Conservation (phyloP, 208 protist species). For the Tetramitus jugosus region DNA sequence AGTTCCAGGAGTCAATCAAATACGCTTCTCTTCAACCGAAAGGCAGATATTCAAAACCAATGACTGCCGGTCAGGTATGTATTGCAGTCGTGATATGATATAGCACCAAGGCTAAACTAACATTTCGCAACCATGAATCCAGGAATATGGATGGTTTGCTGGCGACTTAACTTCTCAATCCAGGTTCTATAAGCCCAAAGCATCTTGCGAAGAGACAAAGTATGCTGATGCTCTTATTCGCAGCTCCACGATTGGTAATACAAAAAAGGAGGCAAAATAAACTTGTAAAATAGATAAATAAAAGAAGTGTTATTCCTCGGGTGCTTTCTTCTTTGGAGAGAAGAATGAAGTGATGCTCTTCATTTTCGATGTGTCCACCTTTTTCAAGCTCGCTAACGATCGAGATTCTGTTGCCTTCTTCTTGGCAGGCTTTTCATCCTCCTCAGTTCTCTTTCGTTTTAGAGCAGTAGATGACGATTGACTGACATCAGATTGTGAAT, state of each 20-base stretch:
- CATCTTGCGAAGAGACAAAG: background rate
- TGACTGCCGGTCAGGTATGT: background rate
- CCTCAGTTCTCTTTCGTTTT: too few relatives aligned
- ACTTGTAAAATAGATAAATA: background rate
- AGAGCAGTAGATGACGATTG: too few relatives aligned
- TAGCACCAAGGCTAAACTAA: too few relatives aligned
- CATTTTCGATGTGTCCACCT: too few relatives aligned
- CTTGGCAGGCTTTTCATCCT: too few relatives aligned
- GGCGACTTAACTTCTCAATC: background rate
- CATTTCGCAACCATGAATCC: too few relatives aligned
- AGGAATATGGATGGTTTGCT: background rate
- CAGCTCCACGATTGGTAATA: background rate
- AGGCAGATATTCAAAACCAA: background rate
- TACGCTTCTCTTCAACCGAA: background rate
- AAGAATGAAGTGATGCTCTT: too few relatives aligned
- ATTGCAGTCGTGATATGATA: too few relatives aligned
- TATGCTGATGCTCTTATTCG: background rate
- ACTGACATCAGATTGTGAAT: too few relatives aligned
- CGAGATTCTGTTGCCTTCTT: too few relatives aligned
- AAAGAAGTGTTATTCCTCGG: background rate
- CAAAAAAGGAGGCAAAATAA: background rate
- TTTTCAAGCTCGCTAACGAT: too few relatives aligned
- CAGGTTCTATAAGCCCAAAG: background rate
- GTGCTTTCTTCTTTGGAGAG: too few relatives aligned
- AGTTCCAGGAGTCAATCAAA: background rate